phyloP scores from a whole-genome alignment of 2,329 filamentous ascomycete species.

The Trichoderma sp. region DNA sequence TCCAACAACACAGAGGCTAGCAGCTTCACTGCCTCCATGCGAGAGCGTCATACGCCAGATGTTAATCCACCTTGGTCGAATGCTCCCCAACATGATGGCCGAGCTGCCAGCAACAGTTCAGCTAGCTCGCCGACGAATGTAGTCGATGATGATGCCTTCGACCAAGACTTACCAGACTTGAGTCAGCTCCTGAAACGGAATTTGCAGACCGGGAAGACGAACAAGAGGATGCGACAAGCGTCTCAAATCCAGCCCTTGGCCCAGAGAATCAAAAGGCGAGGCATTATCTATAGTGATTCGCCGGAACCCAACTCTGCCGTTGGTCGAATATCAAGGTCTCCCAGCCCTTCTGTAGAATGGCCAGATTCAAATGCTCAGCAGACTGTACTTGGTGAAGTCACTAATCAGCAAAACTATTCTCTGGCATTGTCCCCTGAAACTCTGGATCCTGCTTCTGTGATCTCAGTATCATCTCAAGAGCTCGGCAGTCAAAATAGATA shows the following conservation, averaged over 20 bases:
- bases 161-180: slow-evolving; percentile 40
- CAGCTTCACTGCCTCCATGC: slow-evolving; percentile 22
- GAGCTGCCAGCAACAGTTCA: slow-evolving; percentile 34
- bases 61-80: slow-evolving; percentile 30
- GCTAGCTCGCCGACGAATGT: slow-evolving; percentile 37
- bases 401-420: neutral
- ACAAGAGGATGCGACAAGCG: slow-evolving; percentile 26
- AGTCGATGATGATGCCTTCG: slow-evolving; percentile 38
- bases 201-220: slow-evolving; percentile 21
- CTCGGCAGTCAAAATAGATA: slow-evolving; percentile 18
- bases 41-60: slow-evolving; percentile 25
- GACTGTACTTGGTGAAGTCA: neutral
- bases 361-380: neutral
- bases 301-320: slow-evolving; percentile 24
- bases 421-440: neutral
- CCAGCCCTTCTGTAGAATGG: neutral
- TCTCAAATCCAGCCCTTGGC: slow-evolving; percentile 29
- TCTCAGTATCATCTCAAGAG: slow-evolving; percentile 29
- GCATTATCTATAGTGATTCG: slow-evolving; percentile 35
- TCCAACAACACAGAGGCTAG: slow-evolving; percentile 37
- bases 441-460: neutral
- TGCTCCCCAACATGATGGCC: slow-evolving; percentile 31
- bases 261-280: slow-evolving; percentile 33
- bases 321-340: neutral
- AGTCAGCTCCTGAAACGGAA: slow-evolving; percentile 34